Conservation (phyloP, 345 rosid species). For the Excoecaria cochinchinensis region DNA sequence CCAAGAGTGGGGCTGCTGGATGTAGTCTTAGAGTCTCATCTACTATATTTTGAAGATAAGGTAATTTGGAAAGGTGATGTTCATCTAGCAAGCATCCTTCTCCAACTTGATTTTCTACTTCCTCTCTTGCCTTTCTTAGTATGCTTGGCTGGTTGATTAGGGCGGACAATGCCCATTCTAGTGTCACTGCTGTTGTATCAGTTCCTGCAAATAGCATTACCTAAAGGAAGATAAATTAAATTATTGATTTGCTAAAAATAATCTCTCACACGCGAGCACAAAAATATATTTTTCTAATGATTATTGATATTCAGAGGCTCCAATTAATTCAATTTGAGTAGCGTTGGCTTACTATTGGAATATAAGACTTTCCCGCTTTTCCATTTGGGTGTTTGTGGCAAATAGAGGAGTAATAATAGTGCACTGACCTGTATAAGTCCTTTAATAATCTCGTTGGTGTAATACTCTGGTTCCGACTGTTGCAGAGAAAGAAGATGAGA, state of each 20-base stretch:
- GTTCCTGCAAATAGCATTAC: conserved; percentile 43
- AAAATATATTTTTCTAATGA: too few relatives aligned
- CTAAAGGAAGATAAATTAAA: neutral
- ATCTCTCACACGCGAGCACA: too few relatives aligned
- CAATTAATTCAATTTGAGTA: too few relatives aligned
- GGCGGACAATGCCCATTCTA: conserved; percentile 60
- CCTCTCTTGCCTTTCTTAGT: conserved; percentile 34
- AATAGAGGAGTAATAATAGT: neutral
- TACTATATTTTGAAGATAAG: conserved; percentile 41
- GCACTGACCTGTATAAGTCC: conserved; percentile 26
- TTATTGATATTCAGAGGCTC: too few relatives aligned
- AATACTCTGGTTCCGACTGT: conserved; percentile 39
- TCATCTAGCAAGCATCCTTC: conserved; percentile 43
- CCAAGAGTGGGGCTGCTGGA: conserved; percentile 43
- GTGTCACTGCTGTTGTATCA: conserved; percentile 46
- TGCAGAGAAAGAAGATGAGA: conserved; percentile 46
- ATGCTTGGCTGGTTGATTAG: conserved; percentile 39
- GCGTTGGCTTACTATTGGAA: too few relatives aligned
- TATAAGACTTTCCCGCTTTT: too few relatives aligned
- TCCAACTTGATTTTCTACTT: conserved; percentile 39
- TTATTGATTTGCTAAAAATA: too few relatives aligned
- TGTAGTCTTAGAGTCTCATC: conserved; percentile 40
- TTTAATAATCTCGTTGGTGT: conserved; percentile 50
- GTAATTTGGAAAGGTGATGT: conserved; percentile 28
- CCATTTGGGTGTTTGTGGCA: too few relatives aligned